A percentile compares a stretch with the other conserved stretches of the same genome.
These are phyloP conservation scores for Raddia distichophylla DNA, from an alignment of 176 grass and related monocot species.

Conservation along the genomic window DNA sequence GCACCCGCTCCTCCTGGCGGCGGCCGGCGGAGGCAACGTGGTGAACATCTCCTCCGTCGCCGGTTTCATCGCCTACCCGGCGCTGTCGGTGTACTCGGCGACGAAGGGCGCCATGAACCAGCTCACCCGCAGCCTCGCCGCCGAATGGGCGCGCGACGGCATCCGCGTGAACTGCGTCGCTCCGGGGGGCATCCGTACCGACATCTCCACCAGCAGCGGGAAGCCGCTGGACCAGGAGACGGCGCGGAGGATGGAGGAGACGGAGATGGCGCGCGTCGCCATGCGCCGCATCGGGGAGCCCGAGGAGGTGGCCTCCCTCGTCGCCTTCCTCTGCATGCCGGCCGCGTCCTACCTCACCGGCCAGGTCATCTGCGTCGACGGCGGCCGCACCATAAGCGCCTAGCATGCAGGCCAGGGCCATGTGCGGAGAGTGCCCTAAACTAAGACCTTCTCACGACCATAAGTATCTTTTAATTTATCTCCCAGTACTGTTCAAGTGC, in stretches of 20 bases:
- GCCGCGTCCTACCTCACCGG: conserved; percentile 58
- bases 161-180: conserved; percentile 58
- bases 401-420: neutral
- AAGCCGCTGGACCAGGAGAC: neutral
- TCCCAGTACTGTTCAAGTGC: no score
- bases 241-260: neutral
- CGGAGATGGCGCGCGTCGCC: neutral
- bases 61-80: conserved; percentile 9
- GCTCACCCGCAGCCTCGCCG: conserved; percentile 49
- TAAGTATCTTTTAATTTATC: no score
- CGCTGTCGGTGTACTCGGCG: conserved; percentile 43
- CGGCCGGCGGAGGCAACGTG: conserved; percentile 15
- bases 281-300: conserved; percentile 39
- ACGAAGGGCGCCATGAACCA: conserved; percentile 55
- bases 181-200: conserved; percentile 41
- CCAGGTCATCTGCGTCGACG: conserved; percentile 53
- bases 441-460: no score
- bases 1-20: conserved; percentile 41
- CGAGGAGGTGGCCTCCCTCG: conserved; percentile 50
- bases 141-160: conserved; percentile 30
- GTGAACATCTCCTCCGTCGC: conserved; percentile 50
- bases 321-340: conserved; percentile 60
- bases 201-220: conserved; percentile 8
- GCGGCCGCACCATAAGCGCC: conserved; percentile 36
- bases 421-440: no score